Evolutionary conservation across 2,329 filamentous ascomycete genomes (phyloP), one percentile per base, ranked within the genome.

Genomic region (Neurospora sp.): DNA sequence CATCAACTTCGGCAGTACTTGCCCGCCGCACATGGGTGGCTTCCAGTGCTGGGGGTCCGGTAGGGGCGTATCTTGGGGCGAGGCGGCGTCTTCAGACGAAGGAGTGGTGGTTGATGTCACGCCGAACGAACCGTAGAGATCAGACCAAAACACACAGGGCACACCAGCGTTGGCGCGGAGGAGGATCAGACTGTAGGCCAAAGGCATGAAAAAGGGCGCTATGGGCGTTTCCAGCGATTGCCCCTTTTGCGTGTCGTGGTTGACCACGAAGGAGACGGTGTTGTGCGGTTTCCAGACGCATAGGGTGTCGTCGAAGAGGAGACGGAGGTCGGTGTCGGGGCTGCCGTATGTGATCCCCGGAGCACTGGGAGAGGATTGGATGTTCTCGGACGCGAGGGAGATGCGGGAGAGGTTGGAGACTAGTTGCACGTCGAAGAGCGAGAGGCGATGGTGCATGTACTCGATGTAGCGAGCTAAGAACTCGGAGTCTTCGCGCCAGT

Each of bases 111-210:
- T 84, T 80, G 67, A 79, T 76, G 66, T 78, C 79, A 33, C 28
- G n/a, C 80, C 83, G 66, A 80, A 77, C 67, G 89, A 87, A 28
- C 90, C 89, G 77, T 90, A 91, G 0, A 92, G 77, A 75, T 92
- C 90, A 33, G 90, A 89, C 76, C 89, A 92, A 77, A 93, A 93
- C 42, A 91, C 81, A 74, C 88, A 91, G 0, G 90, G 90, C 38
- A 87, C 84, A 17, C 89, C 89, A 40, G 86, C 81, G 67, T 83
- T 79, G 17, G 76, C 75, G 13, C 89, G 85, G 42, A 92, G 85
- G 2, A 92, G 84, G 71, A 91, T 91, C 42, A 92, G 81, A 1
- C 88, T 82, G 78, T 92, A 91, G 33, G 90, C 90, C 28, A 91
- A 80, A 0, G 88, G 84, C 75, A 90, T 89, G 80, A 92, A 90